A percentile compares a stretch with the other conserved stretches of the same genome.
These are phyloP conservation scores for Oxytropis ochrocephala DNA, from an alignment of 306 rosid species.

Conservation along the genomic window DNA sequence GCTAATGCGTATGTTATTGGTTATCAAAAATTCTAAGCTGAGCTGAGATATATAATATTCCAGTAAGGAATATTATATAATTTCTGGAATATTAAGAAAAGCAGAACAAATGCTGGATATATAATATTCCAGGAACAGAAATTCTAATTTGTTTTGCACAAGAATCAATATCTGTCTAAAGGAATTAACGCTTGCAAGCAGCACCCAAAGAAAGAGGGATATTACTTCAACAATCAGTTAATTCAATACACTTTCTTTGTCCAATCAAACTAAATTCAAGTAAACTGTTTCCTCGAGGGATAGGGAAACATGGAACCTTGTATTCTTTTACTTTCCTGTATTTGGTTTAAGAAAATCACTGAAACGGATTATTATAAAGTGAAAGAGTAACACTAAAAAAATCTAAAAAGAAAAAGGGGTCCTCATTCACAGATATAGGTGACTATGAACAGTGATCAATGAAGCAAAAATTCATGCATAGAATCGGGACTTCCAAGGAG, in stretches of 20 bases:
- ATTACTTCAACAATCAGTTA: too few relatives aligned
- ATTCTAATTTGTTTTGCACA: too few relatives aligned
- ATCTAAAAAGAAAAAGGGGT: not conserved
- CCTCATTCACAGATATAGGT: conserved; percentile 29
- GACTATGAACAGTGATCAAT: conserved; percentile 53
- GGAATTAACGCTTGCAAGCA: too few relatives aligned
- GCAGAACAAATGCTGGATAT: not conserved
- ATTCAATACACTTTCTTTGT: too few relatives aligned
- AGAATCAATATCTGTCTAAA: too few relatives aligned
- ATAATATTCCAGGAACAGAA: too few relatives aligned
- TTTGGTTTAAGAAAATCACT: conserved; percentile 2
- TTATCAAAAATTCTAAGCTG: not conserved
- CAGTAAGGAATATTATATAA: too few relatives aligned
- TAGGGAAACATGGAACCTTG: not conserved
- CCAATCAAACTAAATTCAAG: not conserved
- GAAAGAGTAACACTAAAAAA: not conserved
- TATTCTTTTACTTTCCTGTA: conserved; percentile 9
- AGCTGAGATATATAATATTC: not conserved
- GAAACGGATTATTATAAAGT: not conserved
- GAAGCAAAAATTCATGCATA: conserved; percentile 46
- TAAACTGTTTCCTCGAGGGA: not conserved
- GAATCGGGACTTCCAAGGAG: conserved; percentile 61
- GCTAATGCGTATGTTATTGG: too few relatives aligned
- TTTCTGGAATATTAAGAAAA: too few relatives aligned
- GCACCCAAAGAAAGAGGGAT: too few relatives aligned